Conservation (phyloP, 148 eudicot genomes). For the Rhododendron mucronatum region DNA sequence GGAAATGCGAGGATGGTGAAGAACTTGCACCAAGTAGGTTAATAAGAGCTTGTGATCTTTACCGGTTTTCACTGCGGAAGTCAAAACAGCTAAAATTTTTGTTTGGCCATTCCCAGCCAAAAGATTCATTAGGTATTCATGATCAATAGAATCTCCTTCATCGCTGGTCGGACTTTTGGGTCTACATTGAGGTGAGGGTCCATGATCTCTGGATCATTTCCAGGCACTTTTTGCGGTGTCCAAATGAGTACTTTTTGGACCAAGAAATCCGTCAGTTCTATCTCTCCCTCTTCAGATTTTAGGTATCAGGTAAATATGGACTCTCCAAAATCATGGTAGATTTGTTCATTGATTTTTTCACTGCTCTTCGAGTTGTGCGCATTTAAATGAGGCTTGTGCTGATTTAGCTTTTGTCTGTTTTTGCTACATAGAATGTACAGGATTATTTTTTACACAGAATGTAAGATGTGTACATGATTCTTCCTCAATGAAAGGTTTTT, state of each 20-base stretch:
- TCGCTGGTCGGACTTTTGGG: not conserved
- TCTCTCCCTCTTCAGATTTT: not conserved
- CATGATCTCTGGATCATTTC: not conserved
- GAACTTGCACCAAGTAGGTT: not conserved
- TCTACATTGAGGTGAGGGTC: not conserved
- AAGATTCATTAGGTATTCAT: not conserved
- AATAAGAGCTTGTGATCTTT: not conserved
- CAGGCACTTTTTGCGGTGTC: not conserved
- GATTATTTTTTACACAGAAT: not conserved
- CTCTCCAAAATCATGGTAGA: not conserved
- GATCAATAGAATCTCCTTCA: not conserved
- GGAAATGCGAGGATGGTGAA: not conserved
- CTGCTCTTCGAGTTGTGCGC: not conserved
- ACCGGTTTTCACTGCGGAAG: not conserved
- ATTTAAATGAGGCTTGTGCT: not conserved
- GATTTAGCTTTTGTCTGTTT: not conserved
- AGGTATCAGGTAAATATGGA: not conserved
- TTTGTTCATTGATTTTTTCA: not conserved
- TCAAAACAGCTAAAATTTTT: not conserved
- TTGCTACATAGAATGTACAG: not conserved
- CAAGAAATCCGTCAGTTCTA: not conserved
- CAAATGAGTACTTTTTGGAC: not conserved
- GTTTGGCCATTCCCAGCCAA: not conserved
- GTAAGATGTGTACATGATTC: not conserved
- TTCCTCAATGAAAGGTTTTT: constrained; percentile 1